phyloP scores from a whole-genome alignment of 1,139 yeast species.

The Zhuliangozyma blackwelliae region DNA sequence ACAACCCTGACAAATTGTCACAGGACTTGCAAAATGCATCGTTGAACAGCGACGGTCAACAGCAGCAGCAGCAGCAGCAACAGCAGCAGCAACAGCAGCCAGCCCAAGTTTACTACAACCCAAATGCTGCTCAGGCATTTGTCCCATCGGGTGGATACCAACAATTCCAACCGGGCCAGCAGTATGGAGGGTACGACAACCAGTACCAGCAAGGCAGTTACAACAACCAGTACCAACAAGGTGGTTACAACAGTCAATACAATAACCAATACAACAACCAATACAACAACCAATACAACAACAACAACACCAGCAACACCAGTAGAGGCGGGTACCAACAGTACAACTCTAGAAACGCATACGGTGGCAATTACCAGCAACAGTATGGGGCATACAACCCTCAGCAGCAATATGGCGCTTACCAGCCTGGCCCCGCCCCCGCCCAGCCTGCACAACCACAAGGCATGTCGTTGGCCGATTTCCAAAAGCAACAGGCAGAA shows the following conservation, averaged over 20 bases:
- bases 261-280: conserved; percentile 1
- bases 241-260: conserved; percentile 4
- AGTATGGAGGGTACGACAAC: conserved; percentile 11
- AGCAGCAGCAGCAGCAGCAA: not conserved
- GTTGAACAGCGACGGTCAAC: conserved; percentile 17
- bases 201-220: conserved; percentile 3
- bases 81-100: conserved; percentile 10
- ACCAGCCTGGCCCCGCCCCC: conserved; percentile 6
- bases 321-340: conserved; percentile 22
- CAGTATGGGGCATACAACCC: conserved; percentile 4
- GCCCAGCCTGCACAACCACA: conserved; percentile 23
- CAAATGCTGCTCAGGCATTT: conserved; percentile 39
- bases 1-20: conserved; percentile 50
- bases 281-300: not conserved
- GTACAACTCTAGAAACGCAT: conserved; percentile 13
- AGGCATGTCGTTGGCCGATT: conserved; percentile 86
- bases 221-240: conserved; percentile 12
- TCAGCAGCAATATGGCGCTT: conserved; percentile 6
- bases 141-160: conserved; percentile 30
- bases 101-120: conserved; percentile 27
- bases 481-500: conserved; percentile 64
- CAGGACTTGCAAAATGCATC: conserved; percentile 52
- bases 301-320: conserved; percentile 15
- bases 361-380: conserved; percentile 8
- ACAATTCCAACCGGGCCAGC: conserved; percentile 8